phyloP scores from a whole-genome alignment of 2,329 filamentous ascomycete genomes.

The Neurospora crassa region DNA sequence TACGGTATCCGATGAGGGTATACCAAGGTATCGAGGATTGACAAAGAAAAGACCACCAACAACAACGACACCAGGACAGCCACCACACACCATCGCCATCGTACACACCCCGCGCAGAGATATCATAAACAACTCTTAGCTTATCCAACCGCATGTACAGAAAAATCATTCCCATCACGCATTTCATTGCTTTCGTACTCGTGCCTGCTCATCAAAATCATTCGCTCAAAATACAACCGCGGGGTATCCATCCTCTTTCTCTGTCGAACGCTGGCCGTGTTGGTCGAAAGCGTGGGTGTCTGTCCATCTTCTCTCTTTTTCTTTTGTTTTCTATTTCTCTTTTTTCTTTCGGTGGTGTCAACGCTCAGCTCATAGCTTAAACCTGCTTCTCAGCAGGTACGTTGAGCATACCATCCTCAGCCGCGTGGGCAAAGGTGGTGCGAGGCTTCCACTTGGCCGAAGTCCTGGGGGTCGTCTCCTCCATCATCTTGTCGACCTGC shows the following conservation, averaged over 20 bases:
- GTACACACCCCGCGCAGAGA: too few species aligned
- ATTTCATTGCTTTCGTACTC: not conserved
- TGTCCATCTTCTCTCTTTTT: not conserved
- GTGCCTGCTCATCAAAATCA: not conserved
- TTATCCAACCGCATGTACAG: not conserved
- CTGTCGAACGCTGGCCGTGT: not conserved
- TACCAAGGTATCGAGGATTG: not conserved
- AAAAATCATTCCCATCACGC: not conserved
- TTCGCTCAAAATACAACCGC: not conserved
- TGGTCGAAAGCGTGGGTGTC: not conserved
- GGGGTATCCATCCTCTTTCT: not conserved
- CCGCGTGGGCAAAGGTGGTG: slow-evolving; percentile 50
- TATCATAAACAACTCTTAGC: too few species aligned
- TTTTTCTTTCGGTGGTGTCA: too few species aligned
- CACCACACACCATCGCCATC: not conserved
- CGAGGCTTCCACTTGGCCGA: slow-evolving; percentile 68
- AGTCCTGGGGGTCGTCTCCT: slow-evolving; percentile 69
- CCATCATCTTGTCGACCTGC: slow-evolving; percentile 81
- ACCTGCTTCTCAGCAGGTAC: not conserved
- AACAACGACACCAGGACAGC: not conserved
- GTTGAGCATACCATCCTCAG: slow-evolving; percentile 7
- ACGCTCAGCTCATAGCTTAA: not conserved
- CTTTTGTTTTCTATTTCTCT: not conserved
- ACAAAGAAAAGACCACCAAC: not conserved
- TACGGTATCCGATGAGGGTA: not conserved